Base-by-base conservation (phyloP, 345 rosid species). In the Toxicodendron radicans region DNA sequence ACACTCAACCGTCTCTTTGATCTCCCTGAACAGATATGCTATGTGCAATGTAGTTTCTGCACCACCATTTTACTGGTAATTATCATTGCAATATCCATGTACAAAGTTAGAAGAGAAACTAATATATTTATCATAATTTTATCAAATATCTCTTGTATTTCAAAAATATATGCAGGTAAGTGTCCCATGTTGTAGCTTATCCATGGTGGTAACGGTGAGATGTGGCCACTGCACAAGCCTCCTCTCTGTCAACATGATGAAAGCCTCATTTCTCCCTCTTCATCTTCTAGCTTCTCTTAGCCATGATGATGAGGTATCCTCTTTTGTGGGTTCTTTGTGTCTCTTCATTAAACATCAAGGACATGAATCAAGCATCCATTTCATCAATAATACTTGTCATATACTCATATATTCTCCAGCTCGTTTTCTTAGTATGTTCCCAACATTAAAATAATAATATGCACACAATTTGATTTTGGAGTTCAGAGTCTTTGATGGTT, bases 141-240 rank as follows among this genome's bases (percentile, higher is more conserved):
- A 27, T 27, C 30, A 27, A 27, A 27, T 27, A 27, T n/a, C 3
- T 35, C 41, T 35, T 4, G 41, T 73, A n/a, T 10, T 11, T 56
- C 16, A 38, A 7, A 18, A 18, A 53, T 56, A 11, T 60, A 14
- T 77, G 71, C 69, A 96, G 99, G 99, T 96, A 51, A 93, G 93
- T 82, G 99, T 93, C 5, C 98, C 98, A 33, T 85, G 87, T 74
- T 85, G 89, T 74, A 96, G 95, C 89, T 58, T 90, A 83, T 90
- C 97, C 48, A 83, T 80, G 95, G 90, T 85, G 83, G 98, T 93
- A 68, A 90, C 97, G 2, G 98, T 93, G 82, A 89, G 95, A 84
- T 96, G 99, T 71, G 98, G 99, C 30, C 95, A 89, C 78, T 96
- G 99, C 89, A 80, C 95, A 43, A 93, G 88, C 76, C 91, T 96